Base-by-base conservation (phyloP, 1,284 basidiomycete species). In the Moniliophthora roreri region DNA sequence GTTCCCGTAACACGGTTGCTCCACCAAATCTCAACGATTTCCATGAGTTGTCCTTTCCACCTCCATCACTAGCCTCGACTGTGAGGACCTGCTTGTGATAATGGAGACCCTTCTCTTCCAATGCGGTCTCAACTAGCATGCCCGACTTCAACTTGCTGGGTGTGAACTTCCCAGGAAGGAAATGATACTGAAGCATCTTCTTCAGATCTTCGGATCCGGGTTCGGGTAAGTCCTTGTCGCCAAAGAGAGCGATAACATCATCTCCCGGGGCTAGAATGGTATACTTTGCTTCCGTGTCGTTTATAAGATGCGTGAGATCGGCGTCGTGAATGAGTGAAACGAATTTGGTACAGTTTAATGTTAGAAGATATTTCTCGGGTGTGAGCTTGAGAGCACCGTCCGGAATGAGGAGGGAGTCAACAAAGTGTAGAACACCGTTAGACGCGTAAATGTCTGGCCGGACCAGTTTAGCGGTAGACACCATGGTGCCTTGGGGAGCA, bases 341-440 rank as follows among this genome's bases (percentile, higher is more conserved):
- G 67, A 99, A 98, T 26, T 82, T 80, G 0, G 91, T 91, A 66
- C 95, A 97, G 63, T 98, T 93, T 55, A 98, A 79, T 0, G 91
- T 83, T 20, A 96, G 77, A 4, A 97, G 83, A 57, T 86, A 94
- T 70, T 99, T 98, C 73, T 99, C 96, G 4, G 95, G 88, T 1
- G 93, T 96, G 41, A 96, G 74, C 59, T 83, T 78, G 42, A 99
- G 82, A 28, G 89, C 78, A 7, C 82, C 85, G 0, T 82, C 78
- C 1, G 94, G 91, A 11, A 97, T 69, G 11, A 99, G 82, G 20
- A 99, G 80, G 11, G 83, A 81, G 8, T 91, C 90, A 38, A 99
- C 80, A 41, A 95, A 81, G 69, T 99, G 97, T 18, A 98, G 69
- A 39, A 98, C 97, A 46, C 95, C 95, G 61, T 98, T 98, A n/a